Evolutionary conservation across 768 basidiomycete species (phyloP), one percentile per base, ranked within the genome.

Genomic region (Lentinus brumalis): DNA sequence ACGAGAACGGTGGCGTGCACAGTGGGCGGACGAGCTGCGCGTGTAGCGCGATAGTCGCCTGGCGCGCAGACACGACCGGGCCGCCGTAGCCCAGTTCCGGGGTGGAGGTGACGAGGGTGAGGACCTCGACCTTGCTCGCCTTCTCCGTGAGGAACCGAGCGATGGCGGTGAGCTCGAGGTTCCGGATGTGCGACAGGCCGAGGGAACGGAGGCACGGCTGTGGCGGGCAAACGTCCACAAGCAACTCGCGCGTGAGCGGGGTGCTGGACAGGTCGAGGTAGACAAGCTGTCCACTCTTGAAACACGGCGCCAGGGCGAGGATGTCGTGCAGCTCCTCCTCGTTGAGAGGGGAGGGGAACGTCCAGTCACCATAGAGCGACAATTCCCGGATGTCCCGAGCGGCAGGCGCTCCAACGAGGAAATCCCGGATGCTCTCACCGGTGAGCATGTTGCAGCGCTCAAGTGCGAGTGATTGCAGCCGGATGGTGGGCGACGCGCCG

Each of bases 211-310:
- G 79, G 46, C 80, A 80, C 3, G 86, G 86, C 72, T 93, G 93
- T 7, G 85, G 75, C 16, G 81, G 80, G 69, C 86, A 86, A 1
- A 76, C 70, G 10, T 79, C 77, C 15, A 68, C 64, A 6, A 88
- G 73, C 7, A 88, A 74, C 8, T 81, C 78, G 47, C 77, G 73
- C 5, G 88, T 89, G 54, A 98, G 66, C 0, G 90, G 89, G 5
- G 90, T 78, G 62, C 90, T 92, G 14, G 96, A 97, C 32, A 99
- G 74, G 73, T 99, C 96, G 63, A 99, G 83, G 74, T 96, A 97
- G 11, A 86, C 82, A 42, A 99, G 78, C 60, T 86, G 74, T 9
- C 92, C 91, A 51, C 79, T 83, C 11, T 77, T 73, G 77, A 99
- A 91, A 68, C 91, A 93, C 1, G 94, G 94, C 0, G 94, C 94